Base-by-base conservation (phyloP, 768 basidiomycete genomes). In the Mrakia gelida region DNA sequence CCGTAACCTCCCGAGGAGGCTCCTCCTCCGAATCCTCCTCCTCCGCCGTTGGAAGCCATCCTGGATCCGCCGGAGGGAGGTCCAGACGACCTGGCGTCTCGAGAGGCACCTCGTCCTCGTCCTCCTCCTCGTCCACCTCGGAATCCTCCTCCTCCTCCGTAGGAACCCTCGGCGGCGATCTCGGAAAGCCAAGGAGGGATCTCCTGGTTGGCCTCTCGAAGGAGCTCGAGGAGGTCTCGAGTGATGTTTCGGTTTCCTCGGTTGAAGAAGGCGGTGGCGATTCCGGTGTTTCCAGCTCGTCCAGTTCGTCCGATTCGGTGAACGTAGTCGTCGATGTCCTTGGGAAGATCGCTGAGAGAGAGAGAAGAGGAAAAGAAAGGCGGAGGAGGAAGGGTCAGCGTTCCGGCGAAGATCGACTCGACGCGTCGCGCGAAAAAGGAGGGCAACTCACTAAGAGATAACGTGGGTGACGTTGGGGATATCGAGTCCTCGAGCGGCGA, bases 381-480 rank as follows among this genome's bases (percentile, higher is more conserved):
- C n/a, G n/a, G 41, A 70, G 68, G 23, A 8, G 28, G 10, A 28
- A 59, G 11, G 7, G 28, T 59, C 28, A 28, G 28, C 28, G 59
- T 0, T 10, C 23, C 13, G 23, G 10, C 59, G 59, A 28, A 28
- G n/a, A 32, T n/a, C 23, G 9, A 2, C 2, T 32, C 54, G 72
- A 59, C 23, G n/a, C n/a, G 43, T 32, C 41, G 72, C 45, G 11
- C 9, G 45, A 45, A 45, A 38, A 32, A 73, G 6, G 18, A 56
- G 59, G 15, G 3, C 32, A n/a, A 73, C 68, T 28, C 43, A 71
- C 68, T 98, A 98, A 85, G 98, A 96, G 87, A 98, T 88, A 83
- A 99, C 97, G 84, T 98, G 97, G 23, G 93, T 97, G 83, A 99
- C 97, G 85, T 99, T 97, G 80, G 97, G 97, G 82, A 99, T 98